Evolutionary conservation across 148 eudicot genomes (phyloP), one percentile per base, ranked within the genome.

Genomic region (Fagopyrum esculentum): DNA sequence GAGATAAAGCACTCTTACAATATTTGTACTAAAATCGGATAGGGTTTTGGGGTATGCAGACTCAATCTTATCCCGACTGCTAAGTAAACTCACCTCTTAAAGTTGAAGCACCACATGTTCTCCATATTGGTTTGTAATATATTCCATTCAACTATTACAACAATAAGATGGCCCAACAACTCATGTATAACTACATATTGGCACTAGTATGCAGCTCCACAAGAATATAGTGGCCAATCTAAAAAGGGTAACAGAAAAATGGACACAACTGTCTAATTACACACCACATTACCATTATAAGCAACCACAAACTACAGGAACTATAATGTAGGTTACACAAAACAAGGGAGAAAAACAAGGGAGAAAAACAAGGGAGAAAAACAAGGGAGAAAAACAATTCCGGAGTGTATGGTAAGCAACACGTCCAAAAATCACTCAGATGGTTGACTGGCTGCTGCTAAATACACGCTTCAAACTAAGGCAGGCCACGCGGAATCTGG

Each of bases 401-500:
- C 19, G 43, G 43, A 29, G 26, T 43, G 45, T n/a, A 56, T 59
- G 11, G 26, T 59, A 9, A 59, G 12, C 4, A 63, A 63, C 1
- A 16, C 17, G 4, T 63, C 69, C 45, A 35, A 12, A 63, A 29
- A 12, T 11, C 12, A 6, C 45, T 66, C 71, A 66, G 71, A 40
- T 66, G 71, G 71, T 66, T 48, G 81, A 80, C 50, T 81, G 69
- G 77, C 87, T 84, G 84, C 78, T 84, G 69, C 78, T 84, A 61
- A 75, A 86, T 43, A 86, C 81, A 50, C 89, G 91, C 76, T 84
- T 88, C 78, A 88, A 77, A 54, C 89, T 83, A 10, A 83, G 86
- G 75, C 87, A 88, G 54, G 87, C 84, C 0, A 77, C 47, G 40
- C 91, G 84, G 15, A 86, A 48, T 60, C 77, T 82, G 10, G 84